These are phyloP conservation scores for Aspergillus ochraceoroseus DNA, from an alignment of 2,329 filamentous ascomycete species.

Conservation along the genomic window DNA sequence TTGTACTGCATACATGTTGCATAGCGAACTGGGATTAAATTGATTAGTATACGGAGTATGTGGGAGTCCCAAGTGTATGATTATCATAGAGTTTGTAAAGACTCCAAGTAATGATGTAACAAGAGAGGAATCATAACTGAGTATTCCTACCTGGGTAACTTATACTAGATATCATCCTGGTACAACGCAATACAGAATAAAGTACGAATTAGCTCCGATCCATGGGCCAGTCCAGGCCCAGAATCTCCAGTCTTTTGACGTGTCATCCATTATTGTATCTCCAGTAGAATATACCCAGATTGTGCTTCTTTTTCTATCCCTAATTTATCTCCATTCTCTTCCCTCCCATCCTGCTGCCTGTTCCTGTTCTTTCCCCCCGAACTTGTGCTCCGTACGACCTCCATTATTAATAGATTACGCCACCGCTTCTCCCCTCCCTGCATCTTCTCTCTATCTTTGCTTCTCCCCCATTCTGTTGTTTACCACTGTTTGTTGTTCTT, in stretches of 20 bases:
- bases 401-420: constrained; percentile 25
- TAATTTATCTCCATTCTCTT: constrained; percentile 14
- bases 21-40: constrained; percentile 5
- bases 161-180: too few species aligned
- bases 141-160: too few species aligned
- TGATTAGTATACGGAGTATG: too few species aligned
- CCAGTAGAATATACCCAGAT: constrained; percentile 6
- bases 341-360: constrained; percentile 9
- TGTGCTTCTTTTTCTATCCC: constrained; percentile 12
- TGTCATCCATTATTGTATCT: constrained; percentile 6
- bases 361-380: not conserved
- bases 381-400: constrained; percentile 1
- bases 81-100: too few species aligned
- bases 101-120: too few species aligned
- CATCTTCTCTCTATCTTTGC: constrained; percentile 1
- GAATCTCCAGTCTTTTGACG: constrained; percentile 7
- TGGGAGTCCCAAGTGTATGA: too few species aligned
- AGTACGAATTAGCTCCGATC: too few species aligned
- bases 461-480: too few species aligned
- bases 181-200: too few species aligned
- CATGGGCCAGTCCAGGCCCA: constrained; percentile 9
- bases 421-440: constrained; percentile 11
- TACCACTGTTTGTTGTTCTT: too few species aligned
- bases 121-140: too few species aligned
- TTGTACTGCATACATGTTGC: too few species aligned